Evolutionary conservation across 1,284 basidiomycete species (phyloP).

Genomic region (Puccinia polysora): DNA sequence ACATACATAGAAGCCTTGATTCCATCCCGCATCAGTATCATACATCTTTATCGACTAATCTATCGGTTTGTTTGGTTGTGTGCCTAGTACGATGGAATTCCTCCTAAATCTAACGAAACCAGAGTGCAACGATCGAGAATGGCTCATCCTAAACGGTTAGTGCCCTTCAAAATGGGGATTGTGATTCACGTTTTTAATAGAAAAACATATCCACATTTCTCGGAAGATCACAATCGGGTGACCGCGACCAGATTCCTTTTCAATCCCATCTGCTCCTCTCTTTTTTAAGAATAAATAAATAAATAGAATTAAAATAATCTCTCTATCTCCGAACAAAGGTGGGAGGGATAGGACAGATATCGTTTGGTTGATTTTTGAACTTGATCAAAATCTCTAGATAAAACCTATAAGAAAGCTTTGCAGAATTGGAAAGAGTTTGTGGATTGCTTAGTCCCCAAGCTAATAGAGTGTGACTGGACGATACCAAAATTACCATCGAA

Average conservation of each 20-base stretch:
- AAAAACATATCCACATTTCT: too few species aligned
- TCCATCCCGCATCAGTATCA: too few species aligned
- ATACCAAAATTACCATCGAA: slow-evolving; percentile 53
- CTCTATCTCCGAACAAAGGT: not conserved
- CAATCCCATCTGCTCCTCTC: not conserved
- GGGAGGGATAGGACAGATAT: not conserved
- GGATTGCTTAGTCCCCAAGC: slow-evolving; percentile 49
- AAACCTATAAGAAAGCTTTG: slow-evolving; percentile 47
- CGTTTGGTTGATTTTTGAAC: not conserved
- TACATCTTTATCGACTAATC: slow-evolving; percentile 44
- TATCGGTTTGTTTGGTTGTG: slow-evolving; percentile 43
- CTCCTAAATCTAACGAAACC: slow-evolving; percentile 45
- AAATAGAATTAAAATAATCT: not conserved
- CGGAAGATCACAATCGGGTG: too few species aligned
- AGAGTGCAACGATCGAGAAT: slow-evolving; percentile 52
- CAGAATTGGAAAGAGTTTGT: slow-evolving; percentile 51
- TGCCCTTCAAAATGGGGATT: too few species aligned
- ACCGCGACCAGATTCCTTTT: too few species aligned
- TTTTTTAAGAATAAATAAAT: not conserved
- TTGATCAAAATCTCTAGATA: slow-evolving; percentile 38
- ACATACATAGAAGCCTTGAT: too few species aligned
- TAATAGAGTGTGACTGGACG: slow-evolving; percentile 51
- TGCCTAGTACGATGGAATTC: slow-evolving; percentile 50
- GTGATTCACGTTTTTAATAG: too few species aligned
- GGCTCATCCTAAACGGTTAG: slow-evolving; percentile 46